Conservation (phyloP, 2,329 filamentous ascomycete genomes). For the Clathrospora elynae region DNA sequence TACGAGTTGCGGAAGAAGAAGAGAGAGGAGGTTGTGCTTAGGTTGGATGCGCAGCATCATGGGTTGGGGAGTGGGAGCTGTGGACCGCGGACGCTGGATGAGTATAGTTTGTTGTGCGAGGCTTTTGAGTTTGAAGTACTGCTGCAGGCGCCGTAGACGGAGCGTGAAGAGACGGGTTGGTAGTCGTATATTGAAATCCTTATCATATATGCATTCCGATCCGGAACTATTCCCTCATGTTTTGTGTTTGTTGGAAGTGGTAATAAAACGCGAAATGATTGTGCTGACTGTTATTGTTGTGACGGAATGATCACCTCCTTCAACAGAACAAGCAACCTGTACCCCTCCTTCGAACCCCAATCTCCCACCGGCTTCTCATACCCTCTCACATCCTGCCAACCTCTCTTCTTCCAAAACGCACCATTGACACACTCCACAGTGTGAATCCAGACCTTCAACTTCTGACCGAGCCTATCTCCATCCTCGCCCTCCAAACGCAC, state of each 20-base stretch:
- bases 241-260: too few species aligned
- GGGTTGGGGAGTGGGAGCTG: slow-evolving; percentile 67
- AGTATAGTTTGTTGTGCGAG: slow-evolving; percentile 48
- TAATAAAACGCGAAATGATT: too few species aligned
- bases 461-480: not conserved
- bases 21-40: slow-evolving; percentile 61
- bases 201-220: too few species aligned
- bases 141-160: slow-evolving; percentile 19
- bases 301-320: too few species aligned
- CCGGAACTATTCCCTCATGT: too few species aligned
- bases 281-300: too few species aligned
- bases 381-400: slow-evolving; percentile 5
- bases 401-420: slow-evolving; percentile 12
- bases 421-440: slow-evolving; percentile 15
- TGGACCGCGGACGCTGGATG: slow-evolving; percentile 57
- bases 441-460: slow-evolving; percentile 14
- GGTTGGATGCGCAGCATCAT: slow-evolving; percentile 66
- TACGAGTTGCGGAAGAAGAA: slow-evolving; percentile 62
- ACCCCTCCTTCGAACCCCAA: slow-evolving; percentile 12
- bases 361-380: slow-evolving; percentile 10
- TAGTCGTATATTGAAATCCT: too few species aligned
- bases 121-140: slow-evolving; percentile 48
- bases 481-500: not conserved
- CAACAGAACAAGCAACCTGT: slow-evolving; percentile 13
- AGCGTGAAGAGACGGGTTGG: too few species aligned